phyloP scores from a whole-genome alignment of 2,329 filamentous ascomycete genomes.

The Davidsoniella virescens region DNA sequence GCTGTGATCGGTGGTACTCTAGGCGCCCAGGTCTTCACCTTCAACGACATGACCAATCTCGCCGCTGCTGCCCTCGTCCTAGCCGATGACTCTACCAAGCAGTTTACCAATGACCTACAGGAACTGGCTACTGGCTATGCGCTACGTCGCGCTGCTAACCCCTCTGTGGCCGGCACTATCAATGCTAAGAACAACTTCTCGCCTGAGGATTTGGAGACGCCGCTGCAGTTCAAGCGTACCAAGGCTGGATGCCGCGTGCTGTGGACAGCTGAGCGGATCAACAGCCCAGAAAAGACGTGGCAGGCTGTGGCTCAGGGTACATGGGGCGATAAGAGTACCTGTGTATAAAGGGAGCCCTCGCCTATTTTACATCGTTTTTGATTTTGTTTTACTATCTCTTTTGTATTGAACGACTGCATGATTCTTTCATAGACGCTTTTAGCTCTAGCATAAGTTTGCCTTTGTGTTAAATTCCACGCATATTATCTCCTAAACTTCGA shows the following conservation, averaged over 20 bases:
- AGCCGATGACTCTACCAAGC: conserved; percentile 1
- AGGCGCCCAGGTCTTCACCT: conserved; percentile 7
- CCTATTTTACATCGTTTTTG: background rate
- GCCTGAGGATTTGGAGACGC: conserved; percentile 16
- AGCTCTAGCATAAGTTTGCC: no score
- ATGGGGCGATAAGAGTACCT: conserved; percentile 18
- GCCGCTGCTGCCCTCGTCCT: conserved; percentile 15
- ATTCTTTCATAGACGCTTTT: no score
- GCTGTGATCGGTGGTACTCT: conserved; percentile 47
- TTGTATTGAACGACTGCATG: background rate
- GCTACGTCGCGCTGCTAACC: conserved; percentile 17
- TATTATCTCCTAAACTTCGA: no score
- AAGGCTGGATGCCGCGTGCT: conserved; percentile 45
- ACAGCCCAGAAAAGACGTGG: conserved; percentile 38
- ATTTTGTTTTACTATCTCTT: background rate
- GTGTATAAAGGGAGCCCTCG: background rate
- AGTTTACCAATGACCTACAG: conserved; percentile 17
- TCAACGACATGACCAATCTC: conserved; percentile 18
- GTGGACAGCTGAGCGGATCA: conserved; percentile 37
- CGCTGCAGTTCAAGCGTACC: conserved; percentile 44
- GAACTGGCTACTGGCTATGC: conserved; percentile 22
- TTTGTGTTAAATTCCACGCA: no score
- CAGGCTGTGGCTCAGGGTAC: conserved; percentile 25
- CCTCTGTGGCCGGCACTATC: conserved; percentile 16
- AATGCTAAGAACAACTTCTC: conserved; percentile 16